Evolutionary conservation across 345 rosid genomes (phyloP), one percentile per base, ranked within the genome.

Genomic region (Citrus trifoliata): DNA sequence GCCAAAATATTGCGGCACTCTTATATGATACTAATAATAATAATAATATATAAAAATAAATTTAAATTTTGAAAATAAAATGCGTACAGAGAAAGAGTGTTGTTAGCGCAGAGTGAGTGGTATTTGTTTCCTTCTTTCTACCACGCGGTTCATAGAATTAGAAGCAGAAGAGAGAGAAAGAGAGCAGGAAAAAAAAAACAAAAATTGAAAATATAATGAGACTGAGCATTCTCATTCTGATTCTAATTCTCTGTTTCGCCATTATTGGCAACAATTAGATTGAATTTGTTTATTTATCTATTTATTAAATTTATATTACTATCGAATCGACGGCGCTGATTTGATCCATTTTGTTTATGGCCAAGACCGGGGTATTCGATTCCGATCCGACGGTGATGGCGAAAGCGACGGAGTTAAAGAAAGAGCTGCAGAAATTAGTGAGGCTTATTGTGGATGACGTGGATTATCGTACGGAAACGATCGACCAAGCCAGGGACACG

Each of bases 401-500:
- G 6, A 89, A 83, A 67, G 92, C 89, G 6, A 85, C 78, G 32
- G 99, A 91, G 79, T 76, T 94, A 74, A 93, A 93, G 86, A 90
- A 85, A 33, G 95, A 94, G 80, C 81, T 94, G 78, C 88, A 86
- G 81, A 93, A 82, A 79, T 82, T 96, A 2, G 90, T 94, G 33
- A 88, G 73, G 85, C 79, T 74, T 55, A 93, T 96, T 59, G 87
- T 86, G 37, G 97, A 88, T 37, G 91, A 88, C 10, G 99, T 90
- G 8, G 97, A 93, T 80, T 89, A 65, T 61, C 67, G 82, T 33
- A 40, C 80, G 30, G 94, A 88, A 59, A 82, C 78, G 35, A 73
- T 96, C 71, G 95, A 96, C 88, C 93, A 82, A 38, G 94, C 97
- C 25, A 90, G 71, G n/a, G 92, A 88, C 10, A 81, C 88, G 21